Percentiles rank a stretch among this genome's conserved stretches.
These are phyloP conservation scores for Pseudogymnoascus verrucosus DNA, from an alignment of 2,329 filamentous ascomycete species.

Conservation along the genomic window DNA sequence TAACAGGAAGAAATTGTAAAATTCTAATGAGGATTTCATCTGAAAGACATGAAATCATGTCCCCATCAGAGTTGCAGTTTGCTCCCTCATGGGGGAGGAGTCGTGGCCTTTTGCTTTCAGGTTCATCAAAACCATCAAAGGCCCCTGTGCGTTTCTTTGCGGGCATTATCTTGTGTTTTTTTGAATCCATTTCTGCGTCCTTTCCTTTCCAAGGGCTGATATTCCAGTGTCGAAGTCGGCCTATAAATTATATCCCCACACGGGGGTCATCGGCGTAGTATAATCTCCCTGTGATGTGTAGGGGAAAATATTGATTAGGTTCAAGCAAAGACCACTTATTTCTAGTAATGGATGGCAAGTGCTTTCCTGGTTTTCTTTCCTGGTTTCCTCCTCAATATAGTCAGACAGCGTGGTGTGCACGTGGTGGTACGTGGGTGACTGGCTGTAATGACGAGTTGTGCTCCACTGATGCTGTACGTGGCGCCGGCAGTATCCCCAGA, in stretches of 20 bases:
- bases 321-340: background rate
- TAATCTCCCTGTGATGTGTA: background rate
- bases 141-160: background rate
- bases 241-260: background rate
- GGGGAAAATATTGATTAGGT: background rate
- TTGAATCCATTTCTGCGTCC: background rate
- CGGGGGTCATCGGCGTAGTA: background rate
- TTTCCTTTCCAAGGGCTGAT: background rate
- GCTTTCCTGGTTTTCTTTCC: background rate
- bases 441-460: background rate
- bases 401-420: background rate
- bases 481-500: background rate
- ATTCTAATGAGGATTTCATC: constrained; percentile 85
- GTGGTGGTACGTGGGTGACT: background rate
- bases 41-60: constrained; percentile 66
- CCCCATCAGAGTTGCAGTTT: constrained; percentile 24
- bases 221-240: background rate
- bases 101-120: background rate
- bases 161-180: background rate
- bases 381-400: background rate
- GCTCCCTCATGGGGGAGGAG: background rate
- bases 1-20: constrained; percentile 64
- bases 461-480: too few species aligned
- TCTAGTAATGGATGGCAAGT: background rate
- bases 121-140: background rate